Evolutionary conservation across 1,284 basidiomycete genomes (phyloP).

Genomic region (Malassezia sympodialis): DNA sequence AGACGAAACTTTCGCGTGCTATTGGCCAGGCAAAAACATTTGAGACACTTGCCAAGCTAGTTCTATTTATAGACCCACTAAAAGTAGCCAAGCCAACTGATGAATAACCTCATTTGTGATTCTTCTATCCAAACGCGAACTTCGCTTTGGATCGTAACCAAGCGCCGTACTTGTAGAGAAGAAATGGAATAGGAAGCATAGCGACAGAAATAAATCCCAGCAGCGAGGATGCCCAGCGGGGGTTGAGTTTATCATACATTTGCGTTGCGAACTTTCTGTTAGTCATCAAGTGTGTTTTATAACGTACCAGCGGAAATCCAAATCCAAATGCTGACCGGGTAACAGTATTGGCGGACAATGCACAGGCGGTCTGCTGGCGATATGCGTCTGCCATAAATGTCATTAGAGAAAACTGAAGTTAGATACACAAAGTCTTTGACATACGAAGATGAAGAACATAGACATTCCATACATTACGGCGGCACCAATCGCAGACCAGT

Average conservation of each 20-base stretch:
- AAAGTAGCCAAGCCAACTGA: background rate
- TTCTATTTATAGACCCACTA: background rate
- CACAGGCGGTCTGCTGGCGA: slow-evolving; percentile 52
- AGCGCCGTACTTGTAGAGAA: slow-evolving; percentile 50
- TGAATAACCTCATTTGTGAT: background rate
- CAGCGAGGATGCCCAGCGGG: slow-evolving; percentile 64
- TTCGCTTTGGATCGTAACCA: slow-evolving; percentile 9
- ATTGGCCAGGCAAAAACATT: background rate
- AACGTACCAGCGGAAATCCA: slow-evolving; percentile 48
- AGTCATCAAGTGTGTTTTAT: background rate
- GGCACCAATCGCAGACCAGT: slow-evolving; percentile 52
- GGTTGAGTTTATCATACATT: slow-evolving; percentile 56
- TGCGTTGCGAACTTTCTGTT: slow-evolving; percentile 49
- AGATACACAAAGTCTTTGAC: background rate
- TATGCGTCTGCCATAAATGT: slow-evolving; percentile 54
- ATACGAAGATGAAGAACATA: slow-evolving; percentile 57
- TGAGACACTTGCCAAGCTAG: background rate
- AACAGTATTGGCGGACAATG: slow-evolving; percentile 60
- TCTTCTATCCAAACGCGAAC: slow-evolving; percentile 3
- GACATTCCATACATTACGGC: slow-evolving; percentile 49
- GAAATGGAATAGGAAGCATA: slow-evolving; percentile 61
- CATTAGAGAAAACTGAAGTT: slow-evolving; percentile 29
- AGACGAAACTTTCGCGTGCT: background rate
- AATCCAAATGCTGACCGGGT: slow-evolving; percentile 59
- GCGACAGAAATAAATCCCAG: slow-evolving; percentile 61